Evolutionary conservation across 768 basidiomycete species (phyloP).

Genomic region (Porphyrellus cyaneotinctus): DNA sequence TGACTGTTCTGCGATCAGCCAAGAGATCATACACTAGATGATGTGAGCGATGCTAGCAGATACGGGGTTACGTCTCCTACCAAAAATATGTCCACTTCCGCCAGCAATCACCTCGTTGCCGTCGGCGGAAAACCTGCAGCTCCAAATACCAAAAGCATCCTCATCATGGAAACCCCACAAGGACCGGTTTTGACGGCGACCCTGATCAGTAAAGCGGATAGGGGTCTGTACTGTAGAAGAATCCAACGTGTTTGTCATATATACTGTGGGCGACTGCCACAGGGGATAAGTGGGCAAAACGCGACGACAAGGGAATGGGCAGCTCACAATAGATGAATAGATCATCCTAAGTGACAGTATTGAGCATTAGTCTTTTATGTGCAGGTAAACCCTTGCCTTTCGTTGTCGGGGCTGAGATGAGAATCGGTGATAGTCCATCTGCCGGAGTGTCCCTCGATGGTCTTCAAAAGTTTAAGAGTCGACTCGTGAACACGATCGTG

Average conservation of each 20-base stretch:
- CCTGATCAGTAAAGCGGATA: slow-evolving; percentile 52
- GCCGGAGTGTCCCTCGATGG: slow-evolving; percentile 70
- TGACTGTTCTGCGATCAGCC: slow-evolving; percentile 72
- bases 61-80: slow-evolving; percentile 31
- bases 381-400: slow-evolving; percentile 48
- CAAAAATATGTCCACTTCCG: slow-evolving; percentile 77
- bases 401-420: slow-evolving; percentile 84
- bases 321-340: slow-evolving; percentile 78
- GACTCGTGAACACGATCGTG: slow-evolving; percentile 43
- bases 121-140: slow-evolving; percentile 93
- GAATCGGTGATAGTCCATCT: slow-evolving; percentile 96
- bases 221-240: slow-evolving; percentile 57
- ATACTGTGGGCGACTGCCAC: slow-evolving; percentile 62
- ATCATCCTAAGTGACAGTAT: slow-evolving; percentile 59
- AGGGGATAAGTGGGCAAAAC: neutral
- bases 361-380: slow-evolving; percentile 47
- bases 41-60: neutral
- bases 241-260: slow-evolving; percentile 71
- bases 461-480: slow-evolving; percentile 50
- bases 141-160: slow-evolving; percentile 77
- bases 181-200: slow-evolving; percentile 33
- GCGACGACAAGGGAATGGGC: neutral
- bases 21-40: slow-evolving; percentile 84
- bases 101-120: slow-evolving; percentile 95
- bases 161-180: slow-evolving; percentile 35